A percentile compares a stretch with the other conserved stretches of the same genome.
These are phyloP conservation scores for Hibiscus syriacus DNA, from an alignment of 345 rosid genomes.

Conservation along the genomic window DNA sequence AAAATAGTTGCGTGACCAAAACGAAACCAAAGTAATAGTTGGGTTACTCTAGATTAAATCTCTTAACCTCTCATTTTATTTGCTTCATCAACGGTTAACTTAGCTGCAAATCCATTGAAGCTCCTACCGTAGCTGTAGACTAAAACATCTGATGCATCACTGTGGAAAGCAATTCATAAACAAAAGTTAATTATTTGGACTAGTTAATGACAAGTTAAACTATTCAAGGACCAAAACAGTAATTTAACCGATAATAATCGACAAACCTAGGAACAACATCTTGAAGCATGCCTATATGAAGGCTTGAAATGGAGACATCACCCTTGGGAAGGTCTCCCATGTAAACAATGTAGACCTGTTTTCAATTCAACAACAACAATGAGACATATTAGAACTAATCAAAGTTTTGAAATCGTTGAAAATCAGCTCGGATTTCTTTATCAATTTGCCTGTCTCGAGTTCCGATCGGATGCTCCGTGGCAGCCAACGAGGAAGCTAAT, in stretches of 20 bases:
- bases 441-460: slow-evolving; percentile 15
- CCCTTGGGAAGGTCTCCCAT: slow-evolving; percentile 42
- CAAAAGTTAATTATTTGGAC: too few relatives aligned
- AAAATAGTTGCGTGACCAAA: too few relatives aligned
- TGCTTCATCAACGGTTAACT: slow-evolving; percentile 27
- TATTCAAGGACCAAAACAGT: too few relatives aligned
- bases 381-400: background rate
- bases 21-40: too few relatives aligned
- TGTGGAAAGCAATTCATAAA: slow-evolving; percentile 6
- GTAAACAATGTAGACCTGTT: slow-evolving; percentile 38
- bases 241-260: background rate
- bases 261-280: slow-evolving; percentile 28
- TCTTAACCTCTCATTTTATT: slow-evolving; percentile 22
- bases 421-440: background rate
- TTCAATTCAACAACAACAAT: slow-evolving; percentile 9
- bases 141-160: slow-evolving; percentile 27
- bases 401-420: background rate
- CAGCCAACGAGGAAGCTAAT: background rate
- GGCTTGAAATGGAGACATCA: slow-evolving; percentile 30
- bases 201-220: too few relatives aligned
- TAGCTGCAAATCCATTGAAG: slow-evolving; percentile 54
- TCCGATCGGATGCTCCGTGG: slow-evolving; percentile 9
- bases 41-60: too few relatives aligned
- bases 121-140: slow-evolving; percentile 41
- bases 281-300: slow-evolving; percentile 35